phyloP scores from a whole-genome alignment of 2,329 filamentous ascomycete species.

The Nemania bipapillata region DNA sequence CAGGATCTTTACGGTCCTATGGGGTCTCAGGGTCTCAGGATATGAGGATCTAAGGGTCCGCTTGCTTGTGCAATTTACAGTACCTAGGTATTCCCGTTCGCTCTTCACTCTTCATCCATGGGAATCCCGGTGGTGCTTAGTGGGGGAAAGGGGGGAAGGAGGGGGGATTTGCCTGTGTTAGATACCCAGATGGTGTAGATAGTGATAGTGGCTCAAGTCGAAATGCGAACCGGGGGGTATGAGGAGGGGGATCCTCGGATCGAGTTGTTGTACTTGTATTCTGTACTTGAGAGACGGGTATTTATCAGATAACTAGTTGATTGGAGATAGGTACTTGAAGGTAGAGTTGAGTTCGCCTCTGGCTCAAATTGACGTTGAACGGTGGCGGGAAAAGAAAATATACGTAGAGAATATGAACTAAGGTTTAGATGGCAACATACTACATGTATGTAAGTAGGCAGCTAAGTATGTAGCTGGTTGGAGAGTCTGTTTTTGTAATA shows the following conservation, averaged over 20 bases:
- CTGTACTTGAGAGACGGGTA: not conserved
- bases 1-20: no score
- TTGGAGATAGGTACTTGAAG: not conserved
- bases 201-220: conserved; percentile 3
- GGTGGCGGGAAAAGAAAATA: conserved; percentile 21
- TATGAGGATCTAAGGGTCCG: conserved; percentile 15
- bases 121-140: conserved; percentile 13
- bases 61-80: conserved; percentile 2
- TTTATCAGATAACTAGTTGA: not conserved
- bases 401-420: not conserved
- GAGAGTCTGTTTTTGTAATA: conserved; percentile 26
- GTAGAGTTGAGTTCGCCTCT: conserved; percentile 6
- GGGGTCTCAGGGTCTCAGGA: conserved; percentile 17
- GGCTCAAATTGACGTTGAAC: conserved; percentile 1
- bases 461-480: conserved; percentile 7
- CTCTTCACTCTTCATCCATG: conserved; percentile 19
- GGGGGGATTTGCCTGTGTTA: not conserved
- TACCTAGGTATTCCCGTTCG: not conserved
- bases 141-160: no score
- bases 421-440: not conserved
- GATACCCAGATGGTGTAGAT: not conserved
- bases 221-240: not conserved
- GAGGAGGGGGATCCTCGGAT: conserved; percentile 16
- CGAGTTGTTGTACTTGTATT: conserved; percentile 17
- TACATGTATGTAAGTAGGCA: not conserved